A percentile compares a stretch with the other conserved stretches of the same genome.
These are phyloP conservation scores for Claviceps quebecensis DNA, from an alignment of 2,329 filamentous ascomycete species.

Conservation along the genomic window DNA sequence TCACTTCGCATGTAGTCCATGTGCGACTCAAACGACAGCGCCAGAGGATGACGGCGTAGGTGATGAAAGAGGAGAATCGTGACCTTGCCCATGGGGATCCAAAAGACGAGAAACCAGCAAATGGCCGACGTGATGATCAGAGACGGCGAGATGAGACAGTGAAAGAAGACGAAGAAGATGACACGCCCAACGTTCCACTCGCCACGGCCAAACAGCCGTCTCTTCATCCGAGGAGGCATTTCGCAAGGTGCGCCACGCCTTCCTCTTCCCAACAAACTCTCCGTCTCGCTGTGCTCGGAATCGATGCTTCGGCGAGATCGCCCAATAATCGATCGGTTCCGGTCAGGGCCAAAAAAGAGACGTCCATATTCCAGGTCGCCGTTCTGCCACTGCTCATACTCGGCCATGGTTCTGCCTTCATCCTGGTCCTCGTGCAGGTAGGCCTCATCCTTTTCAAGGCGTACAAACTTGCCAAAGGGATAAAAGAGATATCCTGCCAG, in stretches of 20 bases:
- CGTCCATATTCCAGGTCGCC: constrained; percentile 92
- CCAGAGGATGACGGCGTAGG: constrained; percentile 79
- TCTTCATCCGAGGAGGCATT: constrained; percentile 42
- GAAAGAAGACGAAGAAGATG: constrained; percentile 94
- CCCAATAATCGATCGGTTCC: constrained; percentile 67
- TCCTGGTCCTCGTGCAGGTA: constrained; percentile 91
- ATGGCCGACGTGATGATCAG: constrained; percentile 74
- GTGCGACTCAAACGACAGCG: constrained; percentile 85
- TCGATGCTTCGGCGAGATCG: constrained; percentile 80
- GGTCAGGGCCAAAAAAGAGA: constrained; percentile 82
- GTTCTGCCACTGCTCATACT: constrained; percentile 98
- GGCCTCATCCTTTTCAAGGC: constrained; percentile 82
- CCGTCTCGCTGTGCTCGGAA: constrained; percentile 69
- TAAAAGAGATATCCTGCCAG: constrained; percentile 82
- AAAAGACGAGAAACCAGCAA: constrained; percentile 95
- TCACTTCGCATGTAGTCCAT: constrained; percentile 57
- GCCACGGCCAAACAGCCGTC: constrained; percentile 82
- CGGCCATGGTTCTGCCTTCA: constrained; percentile 90
- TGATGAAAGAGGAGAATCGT: constrained; percentile 83
- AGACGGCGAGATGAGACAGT: constrained; percentile 75
- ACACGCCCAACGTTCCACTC: constrained; percentile 92
- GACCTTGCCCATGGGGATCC: constrained; percentile 96
- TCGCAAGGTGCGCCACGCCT: constrained; percentile 32
- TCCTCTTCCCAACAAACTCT: constrained; percentile 63
- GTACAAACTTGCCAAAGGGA: constrained; percentile 92